Evolutionary conservation across 2,329 filamentous ascomycete genomes (phyloP), one percentile per base, ranked within the genome.

Genomic region (Penicillium concentricum): DNA sequence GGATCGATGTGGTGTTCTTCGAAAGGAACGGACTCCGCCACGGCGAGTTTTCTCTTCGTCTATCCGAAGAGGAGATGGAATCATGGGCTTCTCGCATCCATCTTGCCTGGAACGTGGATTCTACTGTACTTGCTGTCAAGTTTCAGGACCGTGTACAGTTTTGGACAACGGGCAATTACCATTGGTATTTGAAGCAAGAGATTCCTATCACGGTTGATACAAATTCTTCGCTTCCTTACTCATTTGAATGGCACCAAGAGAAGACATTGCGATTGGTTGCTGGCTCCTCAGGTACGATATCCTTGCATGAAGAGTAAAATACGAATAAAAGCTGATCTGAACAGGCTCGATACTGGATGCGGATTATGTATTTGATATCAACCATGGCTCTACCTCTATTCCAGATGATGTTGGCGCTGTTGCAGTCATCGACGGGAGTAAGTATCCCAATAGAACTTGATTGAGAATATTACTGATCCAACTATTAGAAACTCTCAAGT

Each of bases 1-100:
- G 81, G n/a, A 78, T 90, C 20, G 88, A 96, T 64, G 87, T 97
- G 43, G 87, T 96, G 3, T 99, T 99, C 75, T 99, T 99, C 66
- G 94, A 99, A 77, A 84, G 92, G 51, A 99, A 99, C 67, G 94
- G 94, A n/a, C 81, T 99, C 57, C 85, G 93, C n/a, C 94, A 99
- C 74, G 94, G 94, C 5, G 85, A 97, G 63, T 99, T 97, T 69
- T 86, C 86, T n/a, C 80, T 99, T 18, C 86, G 90, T 45, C 72
- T 88, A 34, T 84, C 81, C 3, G 78, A 83, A 13, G 82, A 86
- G 57, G 85, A 87, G 47, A 75, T 83, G 53, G 73, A 82, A 8
- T 75, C 78, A 1, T 79, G 82, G 63, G 81, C 80, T 12, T 81
- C 81, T 41, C 79, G 82, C 48, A 87, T 96, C 53, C 76, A 78